Percentiles rank a stretch among this genome's conserved stretches.
These are phyloP conservation scores for Backusella australiensis DNA, from an alignment of 192 early-diverging fungal species.

Conservation along the genomic window DNA sequence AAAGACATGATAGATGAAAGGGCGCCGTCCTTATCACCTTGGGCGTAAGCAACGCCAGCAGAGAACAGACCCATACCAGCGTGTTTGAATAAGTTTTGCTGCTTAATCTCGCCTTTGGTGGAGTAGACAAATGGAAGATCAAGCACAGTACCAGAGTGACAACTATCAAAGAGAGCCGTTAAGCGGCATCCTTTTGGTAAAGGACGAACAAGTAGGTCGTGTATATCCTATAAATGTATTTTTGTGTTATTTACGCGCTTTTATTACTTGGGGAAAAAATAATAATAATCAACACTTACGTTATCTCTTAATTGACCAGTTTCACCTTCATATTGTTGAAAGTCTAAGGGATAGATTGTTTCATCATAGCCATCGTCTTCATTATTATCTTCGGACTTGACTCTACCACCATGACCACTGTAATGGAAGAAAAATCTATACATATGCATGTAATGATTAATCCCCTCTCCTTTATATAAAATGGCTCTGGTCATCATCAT, in stretches of 20 bases:
- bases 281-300: constrained; percentile 7
- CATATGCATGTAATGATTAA: not conserved
- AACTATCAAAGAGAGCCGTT: constrained; percentile 84
- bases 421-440: constrained; percentile 76
- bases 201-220: constrained; percentile 69
- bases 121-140: constrained; percentile 81
- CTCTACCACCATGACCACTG: constrained; percentile 72
- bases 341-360: constrained; percentile 71
- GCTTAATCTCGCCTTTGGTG: constrained; percentile 59
- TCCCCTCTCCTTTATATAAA: not conserved
- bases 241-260: not conserved
- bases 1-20: constrained; percentile 41
- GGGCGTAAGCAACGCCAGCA: constrained; percentile 49
- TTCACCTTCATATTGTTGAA: constrained; percentile 43
- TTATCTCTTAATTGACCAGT: constrained; percentile 74
- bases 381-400: constrained; percentile 55
- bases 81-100: constrained; percentile 42
- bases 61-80: constrained; percentile 42
- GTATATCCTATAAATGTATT: constrained; percentile 42
- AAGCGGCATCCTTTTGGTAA: constrained; percentile 64
- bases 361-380: constrained; percentile 81
- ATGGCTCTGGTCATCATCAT: not conserved
- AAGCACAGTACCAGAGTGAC: constrained; percentile 79
- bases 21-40: constrained; percentile 42
- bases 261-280: not conserved